Percentiles rank a stretch among this genome's conserved stretches.
Conservation (phyloP, 805 yeast genomes). For the Saccharomycopsis amapae region DNA sequence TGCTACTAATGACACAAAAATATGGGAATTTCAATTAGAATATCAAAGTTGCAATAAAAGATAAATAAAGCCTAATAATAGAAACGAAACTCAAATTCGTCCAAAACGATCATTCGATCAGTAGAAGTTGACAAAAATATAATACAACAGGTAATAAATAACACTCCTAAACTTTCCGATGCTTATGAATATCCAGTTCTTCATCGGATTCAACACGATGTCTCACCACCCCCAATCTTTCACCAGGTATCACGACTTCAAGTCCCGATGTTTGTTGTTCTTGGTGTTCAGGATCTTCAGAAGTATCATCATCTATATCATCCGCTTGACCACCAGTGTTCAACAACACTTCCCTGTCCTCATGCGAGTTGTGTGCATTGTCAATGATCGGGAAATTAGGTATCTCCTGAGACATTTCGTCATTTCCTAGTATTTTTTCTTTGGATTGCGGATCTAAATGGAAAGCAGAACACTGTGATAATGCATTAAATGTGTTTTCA, state of each 20-base stretch:
- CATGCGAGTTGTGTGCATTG: too few species aligned
- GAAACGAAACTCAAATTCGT: too few species aligned
- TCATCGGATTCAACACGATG: neutral
- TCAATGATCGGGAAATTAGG: conserved; percentile 2
- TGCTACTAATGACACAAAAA: too few species aligned
- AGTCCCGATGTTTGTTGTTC: neutral
- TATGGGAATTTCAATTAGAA: too few species aligned
- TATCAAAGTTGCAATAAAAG: too few species aligned
- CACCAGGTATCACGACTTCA: neutral
- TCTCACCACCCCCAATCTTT: neutral
- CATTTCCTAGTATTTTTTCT: too few species aligned
- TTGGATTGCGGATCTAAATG: conserved; percentile 20
- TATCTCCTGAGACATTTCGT: neutral
- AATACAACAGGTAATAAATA: too few species aligned
- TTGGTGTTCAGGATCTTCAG: neutral
- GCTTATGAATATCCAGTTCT: too few species aligned
- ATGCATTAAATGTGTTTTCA: conserved; percentile 31
- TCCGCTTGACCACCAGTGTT: conserved; percentile 18
- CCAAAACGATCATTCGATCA: too few species aligned
- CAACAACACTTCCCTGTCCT: conserved; percentile 3
- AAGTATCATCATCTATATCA: conserved; percentile 12
- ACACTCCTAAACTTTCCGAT: too few species aligned
- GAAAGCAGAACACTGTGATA: conserved; percentile 29
- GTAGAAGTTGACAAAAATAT: too few species aligned
- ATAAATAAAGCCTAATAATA: too few species aligned